These are phyloP conservation scores for Nicotiana sylvestris DNA, from an alignment of 257 asterid species.

Conservation along the genomic window DNA sequence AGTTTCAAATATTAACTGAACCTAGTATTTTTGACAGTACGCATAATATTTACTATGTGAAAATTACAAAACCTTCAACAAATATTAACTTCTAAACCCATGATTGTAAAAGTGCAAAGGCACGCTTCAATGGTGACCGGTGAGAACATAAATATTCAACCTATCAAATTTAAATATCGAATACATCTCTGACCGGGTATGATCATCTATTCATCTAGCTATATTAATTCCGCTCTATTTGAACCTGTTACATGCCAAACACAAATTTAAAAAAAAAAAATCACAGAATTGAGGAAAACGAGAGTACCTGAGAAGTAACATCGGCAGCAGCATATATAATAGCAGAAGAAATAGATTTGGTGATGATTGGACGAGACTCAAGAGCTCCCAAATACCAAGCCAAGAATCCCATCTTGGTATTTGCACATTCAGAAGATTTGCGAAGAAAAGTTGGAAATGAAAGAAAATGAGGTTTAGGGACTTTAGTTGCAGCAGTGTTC, in stretches of 20 bases:
- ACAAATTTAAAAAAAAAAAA: neutral
- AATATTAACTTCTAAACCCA: neutral
- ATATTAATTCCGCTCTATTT: neutral
- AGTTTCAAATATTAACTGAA: neutral
- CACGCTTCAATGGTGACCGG: neutral
- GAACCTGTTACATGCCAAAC: neutral
- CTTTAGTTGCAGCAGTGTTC: conserved; percentile 21
- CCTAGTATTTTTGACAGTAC: neutral
- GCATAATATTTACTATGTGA: neutral
- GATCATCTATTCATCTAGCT: neutral
- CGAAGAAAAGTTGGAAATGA: conserved; percentile 7
- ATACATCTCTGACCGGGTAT: neutral
- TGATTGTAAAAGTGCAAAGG: neutral
- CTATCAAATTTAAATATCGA: neutral
- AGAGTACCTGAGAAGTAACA: conserved; percentile 66
- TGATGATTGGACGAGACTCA: conserved; percentile 62
- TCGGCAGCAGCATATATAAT: conserved; percentile 78
- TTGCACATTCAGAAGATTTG: conserved; percentile 29
- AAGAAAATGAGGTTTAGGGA: conserved; percentile 20
- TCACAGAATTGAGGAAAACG: neutral
- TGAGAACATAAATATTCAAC: neutral
- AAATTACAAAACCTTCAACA: neutral
- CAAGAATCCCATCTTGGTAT: conserved; percentile 42
- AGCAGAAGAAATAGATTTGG: conserved; percentile 61
- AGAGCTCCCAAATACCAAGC: conserved; percentile 71